Evolutionary conservation across 257 asterid genomes (phyloP).

Genomic region (Thymus quinquecostatus): DNA sequence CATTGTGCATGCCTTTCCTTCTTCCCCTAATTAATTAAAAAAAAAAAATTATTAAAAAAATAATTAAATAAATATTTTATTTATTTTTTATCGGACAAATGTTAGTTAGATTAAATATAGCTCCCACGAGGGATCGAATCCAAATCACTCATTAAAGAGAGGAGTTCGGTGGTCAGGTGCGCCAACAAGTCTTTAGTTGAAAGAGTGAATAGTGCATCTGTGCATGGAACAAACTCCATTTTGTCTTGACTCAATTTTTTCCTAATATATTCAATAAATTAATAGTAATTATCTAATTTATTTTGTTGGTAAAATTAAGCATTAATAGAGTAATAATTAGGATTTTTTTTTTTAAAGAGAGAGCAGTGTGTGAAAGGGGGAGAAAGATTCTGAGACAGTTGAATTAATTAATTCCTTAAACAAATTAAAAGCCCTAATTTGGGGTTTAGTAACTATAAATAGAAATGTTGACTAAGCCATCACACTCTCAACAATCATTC

Average conservation of each 20-base stretch:
- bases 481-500: conserved; percentile 30
- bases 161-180: too few relatives aligned
- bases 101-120: too few relatives aligned
- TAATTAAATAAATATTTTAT: too few relatives aligned
- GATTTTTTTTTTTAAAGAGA: background rate
- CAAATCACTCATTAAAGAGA: too few relatives aligned
- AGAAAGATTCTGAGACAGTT: conserved; percentile 12
- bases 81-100: too few relatives aligned
- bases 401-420: background rate
- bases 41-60: too few relatives aligned
- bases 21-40: conserved; percentile 45
- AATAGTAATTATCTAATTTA: background rate
- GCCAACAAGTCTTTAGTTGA: background rate
- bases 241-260: background rate
- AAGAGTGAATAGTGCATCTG: background rate
- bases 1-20: conserved; percentile 82
- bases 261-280: background rate
- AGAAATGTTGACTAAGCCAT: conserved; percentile 27
- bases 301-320: background rate
- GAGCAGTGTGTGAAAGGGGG: conserved; percentile 11
- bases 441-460: conserved; percentile 9
- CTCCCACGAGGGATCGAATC: too few relatives aligned
- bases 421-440: background rate
- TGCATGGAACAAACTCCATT: background rate
- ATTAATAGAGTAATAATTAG: background rate